These are phyloP conservation scores for Metschnikowia kofuensis DNA, from an alignment of 805 yeast genomes.

Conservation along the genomic window DNA sequence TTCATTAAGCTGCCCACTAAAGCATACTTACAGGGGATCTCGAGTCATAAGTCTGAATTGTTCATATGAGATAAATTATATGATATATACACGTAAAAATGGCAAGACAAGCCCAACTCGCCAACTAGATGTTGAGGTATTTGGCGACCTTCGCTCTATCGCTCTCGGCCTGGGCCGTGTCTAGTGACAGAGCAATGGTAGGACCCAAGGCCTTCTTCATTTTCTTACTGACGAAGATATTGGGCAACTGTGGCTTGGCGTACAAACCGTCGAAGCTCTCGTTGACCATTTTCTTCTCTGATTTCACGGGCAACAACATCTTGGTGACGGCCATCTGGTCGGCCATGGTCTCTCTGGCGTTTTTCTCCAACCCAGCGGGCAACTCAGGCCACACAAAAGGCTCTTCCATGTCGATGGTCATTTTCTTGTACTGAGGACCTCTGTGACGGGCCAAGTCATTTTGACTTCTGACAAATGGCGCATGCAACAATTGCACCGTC, in stretches of 20 bases:
- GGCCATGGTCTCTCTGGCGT: constrained; percentile 36
- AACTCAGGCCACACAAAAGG: constrained; percentile 94
- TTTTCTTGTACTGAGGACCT: constrained; percentile 80
- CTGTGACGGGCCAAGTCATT: constrained; percentile 68
- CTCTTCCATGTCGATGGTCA: constrained; percentile 94
- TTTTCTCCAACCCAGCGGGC: constrained; percentile 34
- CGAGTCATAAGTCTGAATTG: too few species aligned
- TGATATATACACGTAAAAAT: not conserved
- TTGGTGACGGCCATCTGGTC: constrained; percentile 53
- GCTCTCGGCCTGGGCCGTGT: constrained; percentile 22
- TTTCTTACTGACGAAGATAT: constrained; percentile 32
- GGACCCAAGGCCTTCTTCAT: constrained; percentile 26
- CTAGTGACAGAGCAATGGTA: constrained; percentile 18
- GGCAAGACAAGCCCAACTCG: not conserved
- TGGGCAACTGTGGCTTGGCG: constrained; percentile 42
- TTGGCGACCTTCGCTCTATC: constrained; percentile 30
- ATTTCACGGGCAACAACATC: constrained; percentile 53
- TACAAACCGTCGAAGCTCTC: constrained; percentile 72
- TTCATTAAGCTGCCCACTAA: too few species aligned
- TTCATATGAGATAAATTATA: too few species aligned
- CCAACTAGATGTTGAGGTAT: constrained; percentile 27
- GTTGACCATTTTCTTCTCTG: constrained; percentile 66
- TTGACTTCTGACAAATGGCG: constrained; percentile 53
- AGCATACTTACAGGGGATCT: too few species aligned
- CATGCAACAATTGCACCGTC: constrained; percentile 80